Evolutionary conservation across 768 basidiomycete genomes (phyloP), one percentile per base, ranked within the genome.

Genomic region (Termitomyces heimii): DNA sequence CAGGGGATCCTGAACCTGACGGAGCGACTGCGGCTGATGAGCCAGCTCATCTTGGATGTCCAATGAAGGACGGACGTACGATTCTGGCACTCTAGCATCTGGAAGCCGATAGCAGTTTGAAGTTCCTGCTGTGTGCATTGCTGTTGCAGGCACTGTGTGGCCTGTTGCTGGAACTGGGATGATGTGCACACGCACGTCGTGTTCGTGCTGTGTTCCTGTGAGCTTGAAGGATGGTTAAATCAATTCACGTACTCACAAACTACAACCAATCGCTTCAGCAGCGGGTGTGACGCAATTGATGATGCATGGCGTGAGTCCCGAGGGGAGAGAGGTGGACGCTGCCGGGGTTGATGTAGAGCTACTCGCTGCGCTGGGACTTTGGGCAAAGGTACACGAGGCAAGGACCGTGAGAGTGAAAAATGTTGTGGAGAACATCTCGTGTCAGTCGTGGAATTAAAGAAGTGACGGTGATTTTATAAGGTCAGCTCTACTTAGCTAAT

Each of bases 101-200:
- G 63, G 5, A 66, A 57, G 0, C 5, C 43, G 5, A 59, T 6
- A 9, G 66, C 63, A 29, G 37, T 24, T 14, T 58, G 24, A 5
- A 53, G 6, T 0, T 67, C 66, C 7, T 34, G 47, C 3, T 32
- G 5, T 2, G 66, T 54, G 49, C 66, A 65, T 12, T 60, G 20
- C 5, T 43, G 7, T 28, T 39, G 8, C 5, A 67, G 42, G 44
- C 66, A 67, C 9, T 50, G 22, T 1, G 10, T 8, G 22, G 65
- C 65, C 28, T 58, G 54, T 6, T 31, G 42, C 32, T 66, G 60
- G 65, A 65, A 67, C 35, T 61, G 52, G 4, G 39, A 5, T 1
- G 53, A 62, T 1, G 53, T 34, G 53, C 66, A 67, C n/a, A 67
- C 50, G 47, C n/a, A 67, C 12, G 12, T 0, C 8, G 43, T 0